These are phyloP conservation scores for Lichtheimia corymbifera DNA, from an alignment of 371 early-diverging fungal species.

Conservation along the genomic window DNA sequence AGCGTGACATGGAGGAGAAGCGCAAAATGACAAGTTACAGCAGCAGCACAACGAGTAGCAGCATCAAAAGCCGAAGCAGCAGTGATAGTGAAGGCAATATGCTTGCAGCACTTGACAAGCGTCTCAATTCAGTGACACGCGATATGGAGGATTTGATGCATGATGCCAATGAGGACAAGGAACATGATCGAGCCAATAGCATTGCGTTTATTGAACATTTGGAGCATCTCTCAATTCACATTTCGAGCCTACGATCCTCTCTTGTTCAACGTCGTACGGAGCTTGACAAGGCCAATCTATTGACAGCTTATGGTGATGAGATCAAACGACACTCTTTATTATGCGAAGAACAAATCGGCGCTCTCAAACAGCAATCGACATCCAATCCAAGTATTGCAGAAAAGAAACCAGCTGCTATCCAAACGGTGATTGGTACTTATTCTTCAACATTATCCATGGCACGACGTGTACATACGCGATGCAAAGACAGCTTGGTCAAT, in stretches of 20 bases:
- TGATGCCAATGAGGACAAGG: not conserved
- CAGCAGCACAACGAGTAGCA: conserved; percentile 13
- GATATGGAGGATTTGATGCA: conserved; percentile 6
- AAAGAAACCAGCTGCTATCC: conserved; percentile 36
- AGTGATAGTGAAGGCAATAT: conserved; percentile 5
- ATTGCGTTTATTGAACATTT: conserved; percentile 18
- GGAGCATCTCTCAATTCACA: conserved; percentile 7
- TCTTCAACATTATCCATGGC: conserved; percentile 31
- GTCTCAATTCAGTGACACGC: not conserved
- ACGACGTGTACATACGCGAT: conserved; percentile 28
- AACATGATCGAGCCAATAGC: conserved; percentile 15
- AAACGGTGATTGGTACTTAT: conserved; percentile 34
- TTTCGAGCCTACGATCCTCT: conserved; percentile 7
- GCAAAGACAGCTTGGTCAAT: conserved; percentile 28
- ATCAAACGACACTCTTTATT: conserved; percentile 21
- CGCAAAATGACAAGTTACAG: conserved; percentile 1
- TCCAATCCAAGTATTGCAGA: conserved; percentile 38
- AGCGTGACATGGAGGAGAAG: conserved; percentile 8
- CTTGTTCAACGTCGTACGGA: conserved; percentile 26
- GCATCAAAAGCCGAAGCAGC: conserved; percentile 6
- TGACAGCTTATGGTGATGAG: conserved; percentile 22
- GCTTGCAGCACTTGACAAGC: conserved; percentile 6
- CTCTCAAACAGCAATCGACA: conserved; percentile 39
- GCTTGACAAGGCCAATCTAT: conserved; percentile 23
- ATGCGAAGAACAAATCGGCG: conserved; percentile 43